These are phyloP conservation scores for Trichoderma lentiforme DNA, from an alignment of 2,329 filamentous ascomycete species.

Conservation along the genomic window DNA sequence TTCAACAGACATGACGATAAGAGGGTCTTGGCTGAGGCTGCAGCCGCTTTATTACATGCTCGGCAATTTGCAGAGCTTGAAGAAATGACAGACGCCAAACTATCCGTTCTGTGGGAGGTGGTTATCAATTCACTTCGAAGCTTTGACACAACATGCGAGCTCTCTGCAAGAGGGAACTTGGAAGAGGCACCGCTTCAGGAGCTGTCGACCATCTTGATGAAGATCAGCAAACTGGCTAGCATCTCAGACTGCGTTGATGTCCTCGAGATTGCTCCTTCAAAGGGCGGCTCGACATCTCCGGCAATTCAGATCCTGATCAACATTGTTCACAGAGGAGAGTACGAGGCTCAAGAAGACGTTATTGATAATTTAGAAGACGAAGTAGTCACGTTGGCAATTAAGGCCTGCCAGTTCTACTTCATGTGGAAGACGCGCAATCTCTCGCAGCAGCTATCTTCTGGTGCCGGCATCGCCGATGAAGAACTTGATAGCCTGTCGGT, in stretches of 20 bases:
- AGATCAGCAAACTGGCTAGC: constrained; percentile 75
- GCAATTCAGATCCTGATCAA: constrained; percentile 68
- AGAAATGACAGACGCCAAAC: constrained; percentile 76
- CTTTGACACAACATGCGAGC: constrained; percentile 66
- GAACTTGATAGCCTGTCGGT: constrained; percentile 60
- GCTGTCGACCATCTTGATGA: constrained; percentile 69
- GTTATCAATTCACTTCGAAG: constrained; percentile 69
- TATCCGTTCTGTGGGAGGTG: constrained; percentile 83
- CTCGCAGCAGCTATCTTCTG: constrained; percentile 51
- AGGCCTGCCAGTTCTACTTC: constrained; percentile 80
- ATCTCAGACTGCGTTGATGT: constrained; percentile 74
- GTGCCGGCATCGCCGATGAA: constrained; percentile 52
- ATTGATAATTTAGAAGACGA: constrained; percentile 76
- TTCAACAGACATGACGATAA: constrained; percentile 91
- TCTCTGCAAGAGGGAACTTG: constrained; percentile 69
- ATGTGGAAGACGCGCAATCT: constrained; percentile 81
- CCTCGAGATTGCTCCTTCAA: constrained; percentile 61
- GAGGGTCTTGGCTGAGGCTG: constrained; percentile 78
- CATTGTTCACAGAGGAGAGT: constrained; percentile 66
- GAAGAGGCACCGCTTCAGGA: constrained; percentile 62
- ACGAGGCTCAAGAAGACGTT: constrained; percentile 64
- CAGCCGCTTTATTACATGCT: constrained; percentile 77
- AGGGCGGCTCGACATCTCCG: constrained; percentile 46
- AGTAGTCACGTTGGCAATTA: constrained; percentile 71
- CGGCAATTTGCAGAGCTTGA: constrained; percentile 84